phyloP scores from a whole-genome alignment of 2,329 filamentous ascomycete genomes.

The Phyllosticta ampelicida region DNA sequence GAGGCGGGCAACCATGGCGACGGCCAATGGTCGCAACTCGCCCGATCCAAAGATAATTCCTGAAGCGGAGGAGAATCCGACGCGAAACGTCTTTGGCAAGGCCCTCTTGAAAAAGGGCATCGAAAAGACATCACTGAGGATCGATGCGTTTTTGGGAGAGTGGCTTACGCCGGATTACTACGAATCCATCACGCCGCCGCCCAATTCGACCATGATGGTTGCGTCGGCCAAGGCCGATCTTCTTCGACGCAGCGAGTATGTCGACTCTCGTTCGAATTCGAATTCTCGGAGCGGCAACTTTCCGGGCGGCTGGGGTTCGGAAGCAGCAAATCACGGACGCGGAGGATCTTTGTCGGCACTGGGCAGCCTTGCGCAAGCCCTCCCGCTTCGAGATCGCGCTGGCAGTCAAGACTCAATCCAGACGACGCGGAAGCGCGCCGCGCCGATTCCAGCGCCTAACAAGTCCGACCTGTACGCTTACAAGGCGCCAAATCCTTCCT shows the following conservation, averaged over 20 bases:
- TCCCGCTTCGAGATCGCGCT: slow-evolving; percentile 36
- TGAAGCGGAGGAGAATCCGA: slow-evolving; percentile 28
- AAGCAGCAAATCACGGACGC: slow-evolving; percentile 12
- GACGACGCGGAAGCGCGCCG: slow-evolving; percentile 17
- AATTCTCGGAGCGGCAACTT: slow-evolving; percentile 37
- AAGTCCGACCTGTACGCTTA: slow-evolving; percentile 39
- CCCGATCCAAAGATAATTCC: slow-evolving; percentile 22
- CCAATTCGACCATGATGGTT: slow-evolving; percentile 76
- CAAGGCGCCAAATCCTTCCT: slow-evolving; percentile 65
- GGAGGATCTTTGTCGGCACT: slow-evolving; percentile 18
- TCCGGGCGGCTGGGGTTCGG: slow-evolving; percentile 44
- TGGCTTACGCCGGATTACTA: slow-evolving; percentile 94
- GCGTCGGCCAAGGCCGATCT: slow-evolving; percentile 81
- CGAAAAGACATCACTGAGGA: slow-evolving; percentile 45
- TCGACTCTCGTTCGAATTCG: slow-evolving; percentile 34
- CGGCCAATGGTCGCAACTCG: slow-evolving; percentile 13
- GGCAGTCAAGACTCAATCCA: slow-evolving; percentile 29
- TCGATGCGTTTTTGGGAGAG: slow-evolving; percentile 90
- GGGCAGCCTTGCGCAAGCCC: slow-evolving; percentile 28
- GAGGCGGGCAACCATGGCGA: slow-evolving; percentile 4
- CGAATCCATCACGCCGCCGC: slow-evolving; percentile 81
- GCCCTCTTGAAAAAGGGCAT: slow-evolving; percentile 24
- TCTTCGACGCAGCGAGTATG: slow-evolving; percentile 58
- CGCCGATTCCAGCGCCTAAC: slow-evolving; percentile 16
- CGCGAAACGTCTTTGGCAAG: slow-evolving; percentile 24